Evolutionary conservation across 2,329 filamentous ascomycete species (phyloP), one percentile per base, ranked within the genome.

Genomic region (Alternaria sp.): DNA sequence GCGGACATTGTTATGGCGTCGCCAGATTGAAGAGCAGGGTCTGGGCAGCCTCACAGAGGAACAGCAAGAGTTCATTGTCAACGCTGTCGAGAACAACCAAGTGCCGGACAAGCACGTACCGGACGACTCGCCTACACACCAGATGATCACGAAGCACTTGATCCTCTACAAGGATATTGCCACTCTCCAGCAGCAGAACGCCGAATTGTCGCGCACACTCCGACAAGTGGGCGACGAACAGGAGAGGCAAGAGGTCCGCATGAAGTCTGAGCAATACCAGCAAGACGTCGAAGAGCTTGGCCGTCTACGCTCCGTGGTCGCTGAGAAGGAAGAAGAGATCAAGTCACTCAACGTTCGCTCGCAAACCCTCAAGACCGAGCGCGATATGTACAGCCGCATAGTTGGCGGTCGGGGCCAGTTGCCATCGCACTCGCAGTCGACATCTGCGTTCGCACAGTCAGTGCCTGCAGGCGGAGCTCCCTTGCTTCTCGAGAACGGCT

Each of bases 371-470:
- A 93, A 96, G 77, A 93, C 94, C 73, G 96, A 99, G 82, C 90
- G 96, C 66, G 95, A 99, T 77, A 97, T 97, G 88, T 98, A 97
- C 89, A 90, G 95, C 21, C 93, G 94, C 56, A 94, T 98, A 84
- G 87, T 97, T 28, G 92, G 95, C 70, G 92, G 96, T 66, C 87
- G 89, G 61, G 88, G 89, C 18, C 87, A 89, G 61, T 62, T 86
- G 80, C 89, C 82, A 78, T 85, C 75, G 20, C 63, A 66, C 28
- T 60, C 67, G 15, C 69, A 74, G 28, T 54, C 55, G 8, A 66
- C 60, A 11, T 69, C 68, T 10, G 55, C 61, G 4, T 74, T 74
- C 56, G 71, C 65, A 9, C 68, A 71, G n/a, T 73, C 71, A 0
- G 71, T 73, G 37, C 65, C 64, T 11, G 62, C 62, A 10, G 50